Evolutionary conservation across 495 filamentous ascomycete species (phyloP), one percentile per base, ranked within the genome.

Genomic region (Stereocaulon alpinum): DNA sequence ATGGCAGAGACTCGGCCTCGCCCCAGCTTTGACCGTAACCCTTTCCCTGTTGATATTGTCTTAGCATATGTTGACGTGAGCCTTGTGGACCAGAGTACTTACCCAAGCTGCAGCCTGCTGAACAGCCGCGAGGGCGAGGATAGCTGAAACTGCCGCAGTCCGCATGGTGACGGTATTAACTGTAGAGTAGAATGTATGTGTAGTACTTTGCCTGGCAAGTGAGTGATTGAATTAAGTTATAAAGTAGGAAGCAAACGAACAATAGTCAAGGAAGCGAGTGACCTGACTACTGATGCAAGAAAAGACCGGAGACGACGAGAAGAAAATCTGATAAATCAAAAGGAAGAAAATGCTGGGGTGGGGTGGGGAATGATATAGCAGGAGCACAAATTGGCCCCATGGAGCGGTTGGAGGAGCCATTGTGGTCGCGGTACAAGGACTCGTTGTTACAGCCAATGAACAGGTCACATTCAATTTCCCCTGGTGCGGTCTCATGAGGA

Each of bases 41-140:
- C 34, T 6, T 37, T 37, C 43, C 44, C 56, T 58, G 11, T 29
- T n/a, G 20, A 32, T 30, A 12, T 40, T 5, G 5, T 14, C 20
- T 58, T n/a, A 58, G 22, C 12, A 4, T 3, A 24, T 17, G 12
- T 43, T 48, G 22, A 22, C 30, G 10, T 12, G 15, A 4, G 5
- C 17, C 6, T n/a, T 24, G 34, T 29, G 24, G 24, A 24, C 2
- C 27, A 12, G 18, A 20, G n/a, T 40, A 48, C 57, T 54, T 42
- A 59, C 81, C 63, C 17, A 29, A 30, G 84, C 85, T 66, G 78
- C 67, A 50, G 74, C 84, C 66, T 78, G 71, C 69, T 79, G 77
- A 65, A 76, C 56, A 61, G 67, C 63, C 62, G 66, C 64, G 45
- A 67, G 60, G 42, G 62, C 54, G 40, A 65, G 49, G 52, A 67